Conservation (phyloP, 331 rosid genomes). For the Rhamnella rubrinervis region DNA sequence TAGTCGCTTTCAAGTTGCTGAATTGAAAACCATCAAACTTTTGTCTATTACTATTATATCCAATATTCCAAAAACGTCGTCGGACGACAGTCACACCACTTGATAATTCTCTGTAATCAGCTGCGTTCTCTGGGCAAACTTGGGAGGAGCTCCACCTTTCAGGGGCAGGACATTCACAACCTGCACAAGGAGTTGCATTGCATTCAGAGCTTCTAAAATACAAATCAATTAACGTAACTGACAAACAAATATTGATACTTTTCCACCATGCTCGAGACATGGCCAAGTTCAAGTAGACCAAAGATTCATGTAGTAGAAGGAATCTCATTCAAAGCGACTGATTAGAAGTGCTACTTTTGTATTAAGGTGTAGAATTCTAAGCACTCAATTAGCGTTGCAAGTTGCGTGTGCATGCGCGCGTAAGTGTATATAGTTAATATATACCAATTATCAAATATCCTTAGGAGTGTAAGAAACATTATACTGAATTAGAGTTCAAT, state of each 20-base stretch:
- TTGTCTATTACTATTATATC: too few species aligned
- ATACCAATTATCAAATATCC: background rate
- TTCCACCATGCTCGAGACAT: background rate
- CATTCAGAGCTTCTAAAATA: too few species aligned
- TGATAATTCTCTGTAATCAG: slow-evolving; percentile 76
- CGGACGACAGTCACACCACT: too few species aligned
- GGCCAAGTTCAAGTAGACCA: background rate
- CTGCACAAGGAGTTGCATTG: slow-evolving; percentile 27
- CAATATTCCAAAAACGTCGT: too few species aligned
- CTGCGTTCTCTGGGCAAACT: slow-evolving; percentile 82
- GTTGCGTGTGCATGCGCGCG: too few species aligned
- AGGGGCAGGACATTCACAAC: slow-evolving; percentile 68
- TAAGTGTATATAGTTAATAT: too few species aligned
- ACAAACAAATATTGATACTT: background rate
- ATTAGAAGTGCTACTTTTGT: background rate
- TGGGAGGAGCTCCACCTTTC: slow-evolving; percentile 81
- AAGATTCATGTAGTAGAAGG: background rate
- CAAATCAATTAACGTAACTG: background rate
- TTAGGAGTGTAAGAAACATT: background rate
- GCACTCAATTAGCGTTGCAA: too few species aligned
- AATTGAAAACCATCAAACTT: too few species aligned
- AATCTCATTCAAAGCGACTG: background rate
- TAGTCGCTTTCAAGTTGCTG: too few species aligned
- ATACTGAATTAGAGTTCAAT: background rate
- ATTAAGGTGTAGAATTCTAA: background rate